phyloP scores from a whole-genome alignment of 139 green algal species.

The Chlamydomonas urium region DNA sequence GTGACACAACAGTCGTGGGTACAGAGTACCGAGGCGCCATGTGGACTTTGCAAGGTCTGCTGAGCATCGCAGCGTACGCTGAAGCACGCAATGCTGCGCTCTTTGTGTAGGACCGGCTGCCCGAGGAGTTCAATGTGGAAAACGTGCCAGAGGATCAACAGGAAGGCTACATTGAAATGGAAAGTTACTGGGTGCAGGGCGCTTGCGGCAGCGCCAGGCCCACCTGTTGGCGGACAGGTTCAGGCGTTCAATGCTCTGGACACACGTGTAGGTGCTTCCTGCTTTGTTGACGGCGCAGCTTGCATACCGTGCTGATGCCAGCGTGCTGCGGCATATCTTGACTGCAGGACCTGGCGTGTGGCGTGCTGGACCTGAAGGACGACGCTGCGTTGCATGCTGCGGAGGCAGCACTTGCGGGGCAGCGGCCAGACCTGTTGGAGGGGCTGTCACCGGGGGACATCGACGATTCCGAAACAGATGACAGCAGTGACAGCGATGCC shows the following conservation, averaged over 20 bases:
- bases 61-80: neutral
- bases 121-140: conserved; percentile 6
- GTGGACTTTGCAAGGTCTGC: neutral
- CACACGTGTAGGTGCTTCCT: neutral
- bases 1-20: neutral
- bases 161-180: conserved; percentile 11
- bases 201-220: neutral
- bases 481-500: no score
- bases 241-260: neutral
- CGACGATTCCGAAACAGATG: neutral
- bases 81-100: neutral
- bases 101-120: neutral
- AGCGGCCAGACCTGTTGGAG: neutral
- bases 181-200: neutral
- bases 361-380: conserved; percentile 7
- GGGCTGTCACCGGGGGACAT: neutral
- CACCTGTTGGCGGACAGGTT: neutral
- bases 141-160: conserved; percentile 9
- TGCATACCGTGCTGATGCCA: neutral
- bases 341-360: conserved; percentile 5
- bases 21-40: neutral
- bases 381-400: neutral
- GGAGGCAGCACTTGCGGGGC: neutral
- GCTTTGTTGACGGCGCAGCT: neutral
- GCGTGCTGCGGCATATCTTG: neutral